Conservation (phyloP, 1,139 yeast species). For the Eremothecium coryli region DNA sequence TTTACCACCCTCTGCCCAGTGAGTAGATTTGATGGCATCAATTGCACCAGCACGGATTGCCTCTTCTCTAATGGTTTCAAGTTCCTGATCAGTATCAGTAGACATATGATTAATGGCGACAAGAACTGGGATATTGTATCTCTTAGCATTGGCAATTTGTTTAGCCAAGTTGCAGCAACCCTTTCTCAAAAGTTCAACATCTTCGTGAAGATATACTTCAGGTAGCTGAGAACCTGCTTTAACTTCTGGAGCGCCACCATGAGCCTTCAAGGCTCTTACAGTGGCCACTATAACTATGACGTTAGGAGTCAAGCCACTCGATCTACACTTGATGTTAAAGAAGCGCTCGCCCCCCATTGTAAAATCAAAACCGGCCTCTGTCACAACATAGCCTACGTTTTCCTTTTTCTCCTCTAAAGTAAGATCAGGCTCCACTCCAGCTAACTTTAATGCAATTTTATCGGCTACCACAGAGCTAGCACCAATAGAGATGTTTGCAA, state of each 20-base stretch:
- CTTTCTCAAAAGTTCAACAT: constrained; percentile 67
- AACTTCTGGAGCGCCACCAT: constrained; percentile 98
- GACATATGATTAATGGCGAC: constrained; percentile 93
- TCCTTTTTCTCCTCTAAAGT: constrained; percentile 43
- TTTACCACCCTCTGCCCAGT: constrained; percentile 96
- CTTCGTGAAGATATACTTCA: constrained; percentile 74
- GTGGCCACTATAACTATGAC: constrained; percentile 94
- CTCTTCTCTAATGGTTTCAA: constrained; percentile 72
- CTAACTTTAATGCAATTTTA: constrained; percentile 86
- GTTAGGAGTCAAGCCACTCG: constrained; percentile 86
- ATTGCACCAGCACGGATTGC: constrained; percentile 89
- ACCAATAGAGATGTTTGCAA: constrained; percentile 95
- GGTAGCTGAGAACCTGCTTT: constrained; percentile 93
- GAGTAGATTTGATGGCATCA: constrained; percentile 90
- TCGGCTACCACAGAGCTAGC: constrained; percentile 94
- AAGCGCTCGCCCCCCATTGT: constrained; percentile 99
- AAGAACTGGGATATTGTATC: constrained; percentile 86
- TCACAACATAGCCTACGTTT: constrained; percentile 83
- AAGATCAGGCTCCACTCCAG: constrained; percentile 55
- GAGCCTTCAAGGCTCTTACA: constrained; percentile 92
- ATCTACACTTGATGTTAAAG: constrained; percentile 90
- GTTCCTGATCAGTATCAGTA: constrained; percentile 76
- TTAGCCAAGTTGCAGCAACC: constrained; percentile 90
- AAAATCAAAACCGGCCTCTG: constrained; percentile 98
- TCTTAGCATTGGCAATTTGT: constrained; percentile 80